Base-by-base conservation (phyloP, 1,284 basidiomycete species). In the Ceratobasidium sp. region DNA sequence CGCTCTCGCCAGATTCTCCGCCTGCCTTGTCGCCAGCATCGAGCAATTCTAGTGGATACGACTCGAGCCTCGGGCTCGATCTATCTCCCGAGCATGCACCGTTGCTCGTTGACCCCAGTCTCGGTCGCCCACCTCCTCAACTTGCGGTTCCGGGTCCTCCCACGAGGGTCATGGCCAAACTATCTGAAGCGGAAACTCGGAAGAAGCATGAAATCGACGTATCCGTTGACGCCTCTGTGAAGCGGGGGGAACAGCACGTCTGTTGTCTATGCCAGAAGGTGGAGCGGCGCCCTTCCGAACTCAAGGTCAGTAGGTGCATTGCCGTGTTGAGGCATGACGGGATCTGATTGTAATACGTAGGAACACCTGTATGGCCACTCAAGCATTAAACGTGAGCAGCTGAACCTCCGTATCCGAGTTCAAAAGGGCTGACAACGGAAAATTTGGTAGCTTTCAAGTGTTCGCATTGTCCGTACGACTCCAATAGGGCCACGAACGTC, bases 21-120 rank as follows among this genome's bases (percentile, higher is more conserved):
- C 62, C 62, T 0, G 8, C 46, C 43, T 19, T 65, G 1, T 65
- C 62, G 0, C 62, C 62, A 2, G 43, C 62, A 17, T 65, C 62
- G 9, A 65, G 43, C 62, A 43, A 65, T 17, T 65, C 62, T 1
- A 65, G 62, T 22, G 19, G 17, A n/a, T 46, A 13, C 61, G n/a
- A 64, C 8, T 46, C 43, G 19, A 37, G 22, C 22, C 1, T 37
- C 15, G 62, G 8, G n/a, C 25, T 22, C 9, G 43, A 29, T 9
- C 8, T 19, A 17, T 44, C 40, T n/a, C 5, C 22, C 61, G n/a
- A 15, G 1, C 44, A 9, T 22, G 22, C 17, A 19, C 19, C n/a
- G 29, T 19, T 49, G 11, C 4, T 49, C 15, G 4, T 49, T 13
- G 11, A 49, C 37, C 6, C 19, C 7, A 22, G n/a, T n/a, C n/a